phyloP scores from a whole-genome alignment of 208 protist species.

The Herpetomonas samuelpessoai region DNA sequence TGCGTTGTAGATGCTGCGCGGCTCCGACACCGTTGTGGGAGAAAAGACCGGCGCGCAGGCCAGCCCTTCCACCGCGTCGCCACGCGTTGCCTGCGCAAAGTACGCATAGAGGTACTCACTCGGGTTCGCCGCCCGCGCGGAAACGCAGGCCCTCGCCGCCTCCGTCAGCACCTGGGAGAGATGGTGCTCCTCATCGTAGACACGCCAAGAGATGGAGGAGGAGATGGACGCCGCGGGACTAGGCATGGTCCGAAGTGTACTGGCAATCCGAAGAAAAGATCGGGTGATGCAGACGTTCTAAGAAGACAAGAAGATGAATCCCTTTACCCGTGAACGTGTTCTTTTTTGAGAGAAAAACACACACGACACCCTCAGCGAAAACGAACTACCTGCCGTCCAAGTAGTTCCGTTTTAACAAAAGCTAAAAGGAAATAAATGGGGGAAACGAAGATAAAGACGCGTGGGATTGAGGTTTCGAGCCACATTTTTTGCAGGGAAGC shows the following conservation, averaged over 20 bases:
- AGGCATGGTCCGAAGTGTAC: no score
- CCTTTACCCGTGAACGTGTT: no score
- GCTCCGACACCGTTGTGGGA: slow-evolving; percentile 13
- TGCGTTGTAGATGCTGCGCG: neutral
- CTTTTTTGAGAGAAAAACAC: no score
- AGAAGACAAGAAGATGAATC: no score
- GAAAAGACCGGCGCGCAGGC: slow-evolving; percentile 23
- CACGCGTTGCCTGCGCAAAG: slow-evolving; percentile 46
- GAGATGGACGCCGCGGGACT: neutral
- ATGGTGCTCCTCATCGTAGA: slow-evolving; percentile 69
- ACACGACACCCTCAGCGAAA: no score
- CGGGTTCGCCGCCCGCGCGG: slow-evolving; percentile 39
- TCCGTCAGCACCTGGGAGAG: slow-evolving; percentile 69
- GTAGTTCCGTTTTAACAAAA: no score
- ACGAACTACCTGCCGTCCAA: no score
- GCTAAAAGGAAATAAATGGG: slow-evolving; percentile 11
- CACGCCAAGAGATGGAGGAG: slow-evolving; percentile 57
- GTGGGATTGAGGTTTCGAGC: neutral
- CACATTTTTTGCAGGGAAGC: neutral
- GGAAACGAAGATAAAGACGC: slow-evolving; percentile 2
- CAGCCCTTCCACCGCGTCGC: slow-evolving; percentile 32
- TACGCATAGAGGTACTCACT: slow-evolving; percentile 66
- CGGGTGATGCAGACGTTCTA: no score
- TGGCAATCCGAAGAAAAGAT: no score
- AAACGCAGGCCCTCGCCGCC: slow-evolving; percentile 74